These are phyloP conservation scores for Colletotrichum tropicicola DNA, from an alignment of 2,329 filamentous ascomycete species.

Conservation along the genomic window DNA sequence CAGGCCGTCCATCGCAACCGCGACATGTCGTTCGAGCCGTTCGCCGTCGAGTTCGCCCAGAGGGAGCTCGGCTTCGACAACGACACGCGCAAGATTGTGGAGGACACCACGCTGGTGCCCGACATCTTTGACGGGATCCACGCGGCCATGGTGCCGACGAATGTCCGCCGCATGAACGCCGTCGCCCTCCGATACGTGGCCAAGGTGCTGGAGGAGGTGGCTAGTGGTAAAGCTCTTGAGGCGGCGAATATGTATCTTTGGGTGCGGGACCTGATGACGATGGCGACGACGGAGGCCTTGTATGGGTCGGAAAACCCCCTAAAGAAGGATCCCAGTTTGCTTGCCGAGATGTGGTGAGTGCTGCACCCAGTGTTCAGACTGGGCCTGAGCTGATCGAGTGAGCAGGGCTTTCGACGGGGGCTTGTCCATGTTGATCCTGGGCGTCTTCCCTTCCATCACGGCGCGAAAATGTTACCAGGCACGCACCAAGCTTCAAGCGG, in stretches of 20 bases:
- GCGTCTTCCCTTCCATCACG: slow-evolving; percentile 40
- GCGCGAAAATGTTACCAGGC: slow-evolving; percentile 40
- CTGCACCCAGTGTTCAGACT: no score
- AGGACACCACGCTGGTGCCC: background rate
- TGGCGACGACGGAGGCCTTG: slow-evolving; percentile 48
- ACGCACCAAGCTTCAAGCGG: slow-evolving; percentile 35
- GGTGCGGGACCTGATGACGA: slow-evolving; percentile 46
- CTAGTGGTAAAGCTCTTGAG: slow-evolving; percentile 18
- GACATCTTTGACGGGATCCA: slow-evolving; percentile 23
- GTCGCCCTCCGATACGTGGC: slow-evolving; percentile 17
- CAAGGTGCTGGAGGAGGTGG: slow-evolving; percentile 33
- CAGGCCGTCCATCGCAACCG: slow-evolving; percentile 48
- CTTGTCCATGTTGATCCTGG: slow-evolving; percentile 32
- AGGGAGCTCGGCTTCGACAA: slow-evolving; percentile 47
- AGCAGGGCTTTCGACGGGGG: slow-evolving; percentile 6
- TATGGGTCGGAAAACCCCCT: slow-evolving; percentile 55
- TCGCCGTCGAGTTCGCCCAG: slow-evolving; percentile 47
- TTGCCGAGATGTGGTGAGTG: slow-evolving; percentile 44
- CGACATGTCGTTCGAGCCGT: slow-evolving; percentile 50
- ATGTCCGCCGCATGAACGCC: slow-evolving; percentile 20
- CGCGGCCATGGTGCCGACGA: background rate
- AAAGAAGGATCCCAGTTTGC: slow-evolving; percentile 38
- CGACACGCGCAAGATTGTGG: slow-evolving; percentile 36
- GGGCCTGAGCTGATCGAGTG: background rate
- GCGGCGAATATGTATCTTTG: slow-evolving; percentile 47